phyloP scores from a whole-genome alignment of 345 rosid genomes.

The Acer campestre region DNA sequence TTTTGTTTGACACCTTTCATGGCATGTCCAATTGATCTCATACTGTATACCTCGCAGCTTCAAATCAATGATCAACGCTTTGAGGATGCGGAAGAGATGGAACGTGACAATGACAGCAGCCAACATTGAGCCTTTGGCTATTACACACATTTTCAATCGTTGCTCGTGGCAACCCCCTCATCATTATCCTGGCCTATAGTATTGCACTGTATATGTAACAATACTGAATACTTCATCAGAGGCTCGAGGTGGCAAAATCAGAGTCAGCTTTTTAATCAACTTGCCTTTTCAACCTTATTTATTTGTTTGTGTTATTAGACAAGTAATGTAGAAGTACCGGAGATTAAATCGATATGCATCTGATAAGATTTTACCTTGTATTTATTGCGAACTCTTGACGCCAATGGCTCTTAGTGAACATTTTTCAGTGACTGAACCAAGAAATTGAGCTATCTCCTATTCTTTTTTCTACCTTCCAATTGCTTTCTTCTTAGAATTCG shows the following conservation, averaged over 20 bases:
- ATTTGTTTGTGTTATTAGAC: background rate
- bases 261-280: background rate
- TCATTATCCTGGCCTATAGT: background rate
- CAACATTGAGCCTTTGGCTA: slow-evolving; percentile 26
- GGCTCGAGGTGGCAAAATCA: background rate
- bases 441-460: background rate
- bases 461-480: no score
- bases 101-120: slow-evolving; percentile 37
- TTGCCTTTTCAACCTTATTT: background rate
- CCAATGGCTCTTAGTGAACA: background rate
- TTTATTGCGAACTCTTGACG: background rate
- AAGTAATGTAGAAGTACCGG: background rate
- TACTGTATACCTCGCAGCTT: slow-evolving; percentile 52
- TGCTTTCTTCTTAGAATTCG: no score
- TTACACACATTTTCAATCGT: background rate
- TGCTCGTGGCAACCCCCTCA: background rate
- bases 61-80: slow-evolving; percentile 83
- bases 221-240: background rate
- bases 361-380: background rate
- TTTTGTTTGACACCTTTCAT: background rate
- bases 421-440: background rate
- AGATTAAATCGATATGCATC: background rate
- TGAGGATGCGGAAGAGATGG: slow-evolving; percentile 94
- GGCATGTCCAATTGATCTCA: background rate
- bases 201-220: background rate